Evolutionary conservation across 148 eudicot genomes (phyloP).

Genomic region (Cornus controversa): DNA sequence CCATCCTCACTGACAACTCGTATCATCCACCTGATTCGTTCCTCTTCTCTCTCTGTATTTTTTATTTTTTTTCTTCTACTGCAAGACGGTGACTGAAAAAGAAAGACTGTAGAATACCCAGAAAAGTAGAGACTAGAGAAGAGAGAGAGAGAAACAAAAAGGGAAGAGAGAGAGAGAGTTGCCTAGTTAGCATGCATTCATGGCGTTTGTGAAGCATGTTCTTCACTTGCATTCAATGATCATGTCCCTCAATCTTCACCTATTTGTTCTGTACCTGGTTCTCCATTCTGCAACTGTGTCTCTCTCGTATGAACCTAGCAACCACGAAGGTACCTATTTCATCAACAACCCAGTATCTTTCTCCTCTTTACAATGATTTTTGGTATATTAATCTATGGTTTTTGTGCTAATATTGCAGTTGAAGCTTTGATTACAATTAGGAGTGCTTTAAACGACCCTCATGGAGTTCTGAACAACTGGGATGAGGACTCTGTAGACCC

Average conservation of each 20-base stretch:
- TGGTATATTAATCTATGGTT: conserved; percentile 10
- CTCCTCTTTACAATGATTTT: background rate
- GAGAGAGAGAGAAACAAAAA: background rate
- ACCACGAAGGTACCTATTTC: conserved; percentile 62
- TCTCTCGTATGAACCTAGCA: conserved; percentile 64
- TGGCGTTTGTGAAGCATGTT: conserved; percentile 8
- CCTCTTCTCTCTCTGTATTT: background rate
- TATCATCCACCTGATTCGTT: conserved; percentile 1
- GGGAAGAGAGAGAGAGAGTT: background rate
- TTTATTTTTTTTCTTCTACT: background rate
- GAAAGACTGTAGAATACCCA: background rate
- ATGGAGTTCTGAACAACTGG: conserved; percentile 79
- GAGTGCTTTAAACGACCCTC: conserved; percentile 60
- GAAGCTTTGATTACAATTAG: conserved; percentile 73
- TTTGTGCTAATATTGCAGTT: conserved; percentile 38
- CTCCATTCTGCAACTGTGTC: conserved; percentile 27
- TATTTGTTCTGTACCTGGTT: conserved; percentile 20
- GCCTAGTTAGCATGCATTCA: background rate
- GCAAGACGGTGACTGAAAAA: conserved; percentile 8
- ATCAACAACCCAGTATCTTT: background rate
- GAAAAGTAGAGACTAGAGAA: background rate
- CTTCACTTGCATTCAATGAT: conserved; percentile 10
- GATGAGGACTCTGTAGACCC: conserved; percentile 98
- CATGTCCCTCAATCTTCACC: conserved; percentile 17
- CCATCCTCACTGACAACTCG: conserved; percentile 17